A percentile compares a stretch with the other conserved stretches of the same genome.
Conservation (phyloP, 2,329 filamentous ascomycete genomes). For the Chaetomium olivaceum region DNA sequence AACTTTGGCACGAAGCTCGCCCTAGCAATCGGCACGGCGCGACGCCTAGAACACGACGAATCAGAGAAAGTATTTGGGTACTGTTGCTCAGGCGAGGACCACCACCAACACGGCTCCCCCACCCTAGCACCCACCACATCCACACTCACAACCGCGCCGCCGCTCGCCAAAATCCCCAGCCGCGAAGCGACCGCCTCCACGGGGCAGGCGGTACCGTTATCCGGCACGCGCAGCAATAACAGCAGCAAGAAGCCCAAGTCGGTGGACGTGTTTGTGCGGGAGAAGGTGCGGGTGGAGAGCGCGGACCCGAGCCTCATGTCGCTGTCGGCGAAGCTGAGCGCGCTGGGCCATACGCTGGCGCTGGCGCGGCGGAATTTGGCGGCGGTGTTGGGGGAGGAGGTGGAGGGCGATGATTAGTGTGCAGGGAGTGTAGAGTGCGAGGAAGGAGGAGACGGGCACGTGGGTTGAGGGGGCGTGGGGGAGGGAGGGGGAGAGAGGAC, state of each 20-base stretch:
- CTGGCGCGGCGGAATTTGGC: conserved; percentile 71
- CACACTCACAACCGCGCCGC: no score
- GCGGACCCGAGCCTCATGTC: conserved; percentile 85
- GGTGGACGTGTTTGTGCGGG: conserved; percentile 78
- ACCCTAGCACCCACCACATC: neutral
- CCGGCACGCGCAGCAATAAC: conserved; percentile 18
- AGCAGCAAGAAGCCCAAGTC: conserved; percentile 40
- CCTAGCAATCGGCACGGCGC: conserved; percentile 65
- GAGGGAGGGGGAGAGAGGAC: no score
- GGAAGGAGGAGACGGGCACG: neutral
- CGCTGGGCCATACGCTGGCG: conserved; percentile 71
- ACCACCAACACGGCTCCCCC: neutral
- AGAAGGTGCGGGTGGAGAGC: conserved; percentile 86
- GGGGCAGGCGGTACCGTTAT: conserved; percentile 1
- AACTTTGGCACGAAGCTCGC: conserved; percentile 67
- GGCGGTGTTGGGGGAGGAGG: conserved; percentile 68
- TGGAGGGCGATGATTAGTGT: conserved; percentile 37
- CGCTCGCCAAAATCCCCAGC: neutral
- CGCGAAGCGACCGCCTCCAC: neutral
- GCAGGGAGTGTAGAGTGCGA: neutral
- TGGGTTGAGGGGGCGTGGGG: no score
- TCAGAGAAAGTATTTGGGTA: conserved; percentile 74
- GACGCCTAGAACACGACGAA: conserved; percentile 74
- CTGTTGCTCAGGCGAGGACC: conserved; percentile 36
- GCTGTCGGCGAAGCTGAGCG: conserved; percentile 78